These are phyloP conservation scores for Cantharellus anzutake DNA, from an alignment of 768 basidiomycete genomes.

Conservation along the genomic window DNA sequence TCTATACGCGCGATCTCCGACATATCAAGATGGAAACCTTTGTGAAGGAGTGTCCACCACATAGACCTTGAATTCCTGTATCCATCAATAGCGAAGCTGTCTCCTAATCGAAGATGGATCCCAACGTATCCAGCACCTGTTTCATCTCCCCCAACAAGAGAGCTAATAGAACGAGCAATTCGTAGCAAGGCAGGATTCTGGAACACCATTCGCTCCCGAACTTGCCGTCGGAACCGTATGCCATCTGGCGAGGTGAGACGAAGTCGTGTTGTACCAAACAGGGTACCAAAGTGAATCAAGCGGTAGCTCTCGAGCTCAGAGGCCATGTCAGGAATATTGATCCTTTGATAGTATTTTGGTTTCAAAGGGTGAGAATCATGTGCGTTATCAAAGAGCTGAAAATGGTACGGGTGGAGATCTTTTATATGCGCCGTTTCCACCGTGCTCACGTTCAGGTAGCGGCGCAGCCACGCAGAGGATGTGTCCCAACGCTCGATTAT, in stretches of 20 bases:
- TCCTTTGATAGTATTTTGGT: conserved; percentile 12
- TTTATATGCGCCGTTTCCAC: conserved; percentile 29
- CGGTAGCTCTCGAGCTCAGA: conserved; percentile 25
- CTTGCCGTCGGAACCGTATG: conserved; percentile 23
- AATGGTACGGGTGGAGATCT: conserved; percentile 42
- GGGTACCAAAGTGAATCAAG: conserved; percentile 49
- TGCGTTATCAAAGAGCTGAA: conserved; percentile 35
- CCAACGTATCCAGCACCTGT: conserved; percentile 28
- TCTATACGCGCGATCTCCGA: conserved; percentile 18
- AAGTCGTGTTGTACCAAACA: conserved; percentile 60
- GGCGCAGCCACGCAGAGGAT: conserved; percentile 28
- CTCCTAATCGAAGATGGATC: conserved; percentile 49
- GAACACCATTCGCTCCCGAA: conserved; percentile 41
- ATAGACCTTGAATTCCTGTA: conserved; percentile 24
- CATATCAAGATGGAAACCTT: conserved; percentile 25
- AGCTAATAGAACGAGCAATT: conserved; percentile 26
- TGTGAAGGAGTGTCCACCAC: conserved; percentile 40
- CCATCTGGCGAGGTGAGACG: conserved; percentile 26
- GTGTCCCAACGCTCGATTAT: conserved; percentile 33
- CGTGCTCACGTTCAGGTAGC: conserved; percentile 20
- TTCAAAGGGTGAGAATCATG: conserved; percentile 10
- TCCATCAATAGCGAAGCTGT: conserved; percentile 34
- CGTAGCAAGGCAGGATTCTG: conserved; percentile 27
- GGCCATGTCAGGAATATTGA: conserved; percentile 18
- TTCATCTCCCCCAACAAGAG: conserved; percentile 21